These are phyloP conservation scores for Camellia granthamiana DNA, from an alignment of 148 eudicot species.

Conservation along the genomic window DNA sequence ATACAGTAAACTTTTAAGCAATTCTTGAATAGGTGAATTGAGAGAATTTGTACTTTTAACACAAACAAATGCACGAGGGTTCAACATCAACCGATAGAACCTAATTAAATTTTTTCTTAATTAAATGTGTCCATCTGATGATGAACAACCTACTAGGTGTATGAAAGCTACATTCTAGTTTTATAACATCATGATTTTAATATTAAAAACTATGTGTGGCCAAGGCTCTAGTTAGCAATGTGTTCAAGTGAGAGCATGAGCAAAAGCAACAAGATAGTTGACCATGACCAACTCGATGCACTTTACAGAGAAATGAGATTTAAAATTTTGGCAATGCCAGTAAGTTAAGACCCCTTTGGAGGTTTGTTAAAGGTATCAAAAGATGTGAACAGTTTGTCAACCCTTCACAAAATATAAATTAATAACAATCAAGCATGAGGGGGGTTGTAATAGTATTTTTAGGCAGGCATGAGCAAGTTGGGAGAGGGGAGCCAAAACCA, in stretches of 20 bases:
- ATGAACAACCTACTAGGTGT: too few relatives aligned
- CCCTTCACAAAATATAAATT: not conserved
- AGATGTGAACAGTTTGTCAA: constrained; percentile 1
- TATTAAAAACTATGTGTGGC: not conserved
- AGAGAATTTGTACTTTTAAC: too few relatives aligned
- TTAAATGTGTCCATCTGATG: too few relatives aligned
- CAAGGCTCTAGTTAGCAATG: not conserved
- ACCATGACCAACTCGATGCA: constrained; percentile 2
- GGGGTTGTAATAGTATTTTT: not conserved
- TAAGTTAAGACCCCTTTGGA: not conserved
- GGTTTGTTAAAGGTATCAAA: not conserved
- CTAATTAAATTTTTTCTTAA: too few relatives aligned
- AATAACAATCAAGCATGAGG: not conserved
- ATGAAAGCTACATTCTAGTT: too few relatives aligned
- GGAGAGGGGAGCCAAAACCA: not conserved
- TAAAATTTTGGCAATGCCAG: constrained; percentile 1
- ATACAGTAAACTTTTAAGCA: too few relatives aligned
- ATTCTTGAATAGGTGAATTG: too few relatives aligned
- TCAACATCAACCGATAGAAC: too few relatives aligned
- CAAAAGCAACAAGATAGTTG: not conserved
- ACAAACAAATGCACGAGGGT: too few relatives aligned
- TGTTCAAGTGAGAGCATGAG: not conserved
- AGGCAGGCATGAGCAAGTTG: not conserved
- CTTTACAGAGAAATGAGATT: constrained; percentile 8
- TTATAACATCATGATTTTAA: too few relatives aligned